Evolutionary conservation across 768 basidiomycete genomes (phyloP), one percentile per base, ranked within the genome.

Genomic region (Infundibulicybe gibba): DNA sequence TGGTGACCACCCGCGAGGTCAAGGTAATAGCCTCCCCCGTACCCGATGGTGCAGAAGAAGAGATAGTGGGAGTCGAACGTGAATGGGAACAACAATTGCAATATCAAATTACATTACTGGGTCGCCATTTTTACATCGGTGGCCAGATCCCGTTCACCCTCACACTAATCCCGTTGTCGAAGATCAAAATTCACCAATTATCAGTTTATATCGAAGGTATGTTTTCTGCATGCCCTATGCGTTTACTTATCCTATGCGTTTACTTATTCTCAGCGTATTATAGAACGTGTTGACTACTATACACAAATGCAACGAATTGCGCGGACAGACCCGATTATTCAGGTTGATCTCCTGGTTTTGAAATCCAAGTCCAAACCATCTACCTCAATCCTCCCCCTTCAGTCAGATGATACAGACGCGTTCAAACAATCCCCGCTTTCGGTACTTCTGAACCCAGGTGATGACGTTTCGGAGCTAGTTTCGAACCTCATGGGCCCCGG

Each of bases 61-160:
- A 82, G 51, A 88, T 81, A 54, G 81, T 97, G 43, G 75, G 90
- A 41, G 81, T 97, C 13, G 88, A 95, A 60, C 73, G 90, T 15
- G 81, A 87, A 55, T 99, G 94, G 95, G 94, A 97, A 48, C 76
- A 81, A 41, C 89, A 95, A 60, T 59, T 93, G 54, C 83, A 86
- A 47, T 97, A 94, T 57, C 70, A 87, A 37, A 81, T 97, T 41
- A 76, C 83, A 2, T 67, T 93, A 11, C 76, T 81, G 13, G 85
- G 83, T 5, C 81, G 86, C 49, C 84, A 80, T 49, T 90, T 94
- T 64, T 80, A 85, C 14, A 79, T 98, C 20, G 94, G 93, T 30
- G 88, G 91, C 33, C 74, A 74, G 5, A 74, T 97, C 43, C 90
- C 93, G 0, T 67, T 97, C 19, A 79, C 79, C 20, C 72, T 99